Evolutionary conservation across 108 stramenopile genomes (phyloP).

Genomic region (Cyclotella baltica): DNA sequence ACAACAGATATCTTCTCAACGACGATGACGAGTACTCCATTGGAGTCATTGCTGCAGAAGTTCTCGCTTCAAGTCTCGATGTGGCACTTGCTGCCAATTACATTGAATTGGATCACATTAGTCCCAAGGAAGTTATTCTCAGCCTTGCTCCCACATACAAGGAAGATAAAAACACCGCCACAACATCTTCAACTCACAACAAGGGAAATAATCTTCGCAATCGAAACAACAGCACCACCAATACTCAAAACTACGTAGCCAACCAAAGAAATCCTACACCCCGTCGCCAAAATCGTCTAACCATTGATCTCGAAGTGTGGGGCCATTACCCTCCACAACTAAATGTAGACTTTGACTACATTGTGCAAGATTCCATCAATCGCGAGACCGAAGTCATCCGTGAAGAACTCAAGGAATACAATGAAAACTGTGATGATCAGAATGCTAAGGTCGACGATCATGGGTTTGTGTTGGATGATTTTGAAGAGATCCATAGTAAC

Average conservation of each 20-base stretch:
- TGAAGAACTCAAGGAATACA: slow-evolving; percentile 14
- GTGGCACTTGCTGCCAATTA: not conserved
- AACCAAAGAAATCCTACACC: slow-evolving; percentile 5
- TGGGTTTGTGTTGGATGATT: slow-evolving; percentile 16
- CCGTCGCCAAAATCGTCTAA: slow-evolving; percentile 3
- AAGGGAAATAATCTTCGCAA: not conserved
- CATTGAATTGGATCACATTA: slow-evolving; percentile 16
- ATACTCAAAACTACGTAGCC: not conserved
- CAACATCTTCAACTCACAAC: not conserved
- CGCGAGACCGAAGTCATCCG: slow-evolving; percentile 3
- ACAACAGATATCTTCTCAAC: not conserved
- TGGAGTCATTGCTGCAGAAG: slow-evolving; percentile 23
- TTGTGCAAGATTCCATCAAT: slow-evolving; percentile 31
- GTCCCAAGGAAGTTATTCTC: slow-evolving; percentile 17
- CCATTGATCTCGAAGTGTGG: slow-evolving; percentile 24
- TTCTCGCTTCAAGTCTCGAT: slow-evolving; percentile 18
- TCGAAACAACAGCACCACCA: not conserved
- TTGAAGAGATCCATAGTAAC: slow-evolving; percentile 22
- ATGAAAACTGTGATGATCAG: slow-evolving; percentile 25
- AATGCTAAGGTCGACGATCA: slow-evolving; percentile 1
- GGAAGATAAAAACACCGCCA: not conserved
- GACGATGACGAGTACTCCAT: slow-evolving; percentile 18
- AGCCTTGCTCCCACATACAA: not conserved
- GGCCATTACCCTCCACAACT: slow-evolving; percentile 21
- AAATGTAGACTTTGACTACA: slow-evolving; percentile 35